Conservation (phyloP, 2,329 filamentous ascomycete genomes). For the Fusarium verrucosum region DNA sequence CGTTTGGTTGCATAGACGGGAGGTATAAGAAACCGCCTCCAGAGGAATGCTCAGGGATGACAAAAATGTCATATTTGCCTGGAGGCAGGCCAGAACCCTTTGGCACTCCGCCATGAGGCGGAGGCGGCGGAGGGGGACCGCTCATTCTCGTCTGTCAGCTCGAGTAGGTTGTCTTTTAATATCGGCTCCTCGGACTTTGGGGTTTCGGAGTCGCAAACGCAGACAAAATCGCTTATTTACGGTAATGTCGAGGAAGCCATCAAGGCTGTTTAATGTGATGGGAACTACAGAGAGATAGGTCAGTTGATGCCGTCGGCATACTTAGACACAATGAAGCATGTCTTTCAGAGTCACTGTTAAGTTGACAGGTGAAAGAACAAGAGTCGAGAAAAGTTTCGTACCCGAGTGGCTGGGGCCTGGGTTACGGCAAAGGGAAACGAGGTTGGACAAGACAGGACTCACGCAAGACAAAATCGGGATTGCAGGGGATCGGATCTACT, state of each 20-base stretch:
- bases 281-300: constrained; percentile 25
- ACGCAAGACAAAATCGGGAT: constrained; percentile 40
- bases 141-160: constrained; percentile 52
- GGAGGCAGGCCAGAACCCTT: constrained; percentile 77
- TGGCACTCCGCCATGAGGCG: constrained; percentile 83
- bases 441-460: constrained; percentile 37
- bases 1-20: constrained; percentile 85
- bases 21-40: constrained; percentile 92
- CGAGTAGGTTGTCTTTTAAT: constrained; percentile 24
- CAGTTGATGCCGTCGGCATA: constrained; percentile 19
- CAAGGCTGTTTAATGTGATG: constrained; percentile 28
- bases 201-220: constrained; percentile 18
- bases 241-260: constrained; percentile 47
- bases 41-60: constrained; percentile 90
- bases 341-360: neutral
- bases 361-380: neutral
- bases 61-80: constrained; percentile 96
- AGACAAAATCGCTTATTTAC: constrained; percentile 40
- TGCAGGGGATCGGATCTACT: constrained; percentile 38
- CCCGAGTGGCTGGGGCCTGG: constrained; percentile 29
- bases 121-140: constrained; percentile 82
- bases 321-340: neutral
- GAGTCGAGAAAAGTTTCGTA: constrained; percentile 6
- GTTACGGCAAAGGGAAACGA: constrained; percentile 21
- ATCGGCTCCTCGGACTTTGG: constrained; percentile 17